phyloP scores from a whole-genome alignment of 208 protist species.

The Leishmania amazonensis region DNA sequence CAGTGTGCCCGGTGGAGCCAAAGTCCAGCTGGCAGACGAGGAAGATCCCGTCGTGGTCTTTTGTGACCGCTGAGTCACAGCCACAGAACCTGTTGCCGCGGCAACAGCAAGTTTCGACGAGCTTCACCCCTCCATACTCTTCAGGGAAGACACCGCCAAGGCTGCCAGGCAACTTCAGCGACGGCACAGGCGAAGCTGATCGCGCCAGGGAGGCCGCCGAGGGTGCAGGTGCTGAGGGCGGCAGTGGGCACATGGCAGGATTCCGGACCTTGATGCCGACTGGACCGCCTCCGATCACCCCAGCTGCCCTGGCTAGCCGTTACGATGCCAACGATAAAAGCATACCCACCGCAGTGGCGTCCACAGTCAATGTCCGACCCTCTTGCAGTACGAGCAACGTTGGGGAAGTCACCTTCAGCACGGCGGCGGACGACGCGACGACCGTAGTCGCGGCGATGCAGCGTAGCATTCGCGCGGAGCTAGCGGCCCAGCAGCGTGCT shows the following conservation, averaged over 20 bases:
- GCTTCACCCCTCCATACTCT: no score
- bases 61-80: not conserved
- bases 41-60: no score
- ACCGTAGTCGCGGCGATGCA: slow-evolving; percentile 1
- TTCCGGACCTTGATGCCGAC: not conserved
- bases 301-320: not conserved
- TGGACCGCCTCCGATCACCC: not conserved
- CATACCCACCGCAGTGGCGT: not conserved
- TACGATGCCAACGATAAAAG: not conserved
- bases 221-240: not conserved
- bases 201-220: not conserved
- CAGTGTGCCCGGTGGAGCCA: not conserved
- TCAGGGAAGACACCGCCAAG: not conserved
- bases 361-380: not conserved
- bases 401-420: not conserved
- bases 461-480: slow-evolving; percentile 5
- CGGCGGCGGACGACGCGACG: not conserved
- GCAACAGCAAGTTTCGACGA: no score
- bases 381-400: not conserved
- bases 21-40: not conserved
- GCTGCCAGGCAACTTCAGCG: not conserved
- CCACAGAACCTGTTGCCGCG: no score
- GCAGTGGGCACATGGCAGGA: not conserved
- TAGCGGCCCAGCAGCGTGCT: slow-evolving; percentile 8
- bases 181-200: not conserved